Evolutionary conservation across 331 rosid species (phyloP).

Genomic region (Telfairia occidentalis): DNA sequence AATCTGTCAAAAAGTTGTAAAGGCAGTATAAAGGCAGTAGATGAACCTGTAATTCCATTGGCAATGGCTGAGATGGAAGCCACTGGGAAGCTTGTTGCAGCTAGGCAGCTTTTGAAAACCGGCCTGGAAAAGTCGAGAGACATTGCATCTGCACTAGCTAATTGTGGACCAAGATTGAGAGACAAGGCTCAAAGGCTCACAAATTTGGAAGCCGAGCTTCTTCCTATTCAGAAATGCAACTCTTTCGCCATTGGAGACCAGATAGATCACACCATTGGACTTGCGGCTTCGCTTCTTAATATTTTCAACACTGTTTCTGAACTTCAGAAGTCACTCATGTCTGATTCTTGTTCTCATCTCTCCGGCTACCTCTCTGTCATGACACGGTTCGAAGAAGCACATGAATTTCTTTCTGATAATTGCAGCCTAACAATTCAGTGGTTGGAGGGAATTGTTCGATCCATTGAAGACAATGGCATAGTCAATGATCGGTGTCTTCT

Average conservation of each 20-base stretch:
- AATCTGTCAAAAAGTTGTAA: slow-evolving; percentile 6
- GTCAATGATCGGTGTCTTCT: slow-evolving; percentile 24
- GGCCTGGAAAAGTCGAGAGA: slow-evolving; percentile 43
- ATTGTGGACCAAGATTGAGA: slow-evolving; percentile 37
- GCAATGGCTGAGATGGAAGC: slow-evolving; percentile 33
- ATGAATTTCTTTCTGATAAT: slow-evolving; percentile 55
- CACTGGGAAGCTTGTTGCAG: slow-evolving; percentile 32
- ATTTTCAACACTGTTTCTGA: slow-evolving; percentile 42
- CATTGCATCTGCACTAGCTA: slow-evolving; percentile 32
- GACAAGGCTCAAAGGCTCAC: slow-evolving; percentile 27
- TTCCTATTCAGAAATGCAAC: slow-evolving; percentile 18
- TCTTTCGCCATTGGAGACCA: slow-evolving; percentile 27
- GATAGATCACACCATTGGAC: slow-evolving; percentile 46
- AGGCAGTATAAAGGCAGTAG: slow-evolving; percentile 18
- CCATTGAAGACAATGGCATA: slow-evolving; percentile 27
- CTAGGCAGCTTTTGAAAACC: slow-evolving; percentile 35
- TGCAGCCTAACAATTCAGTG: slow-evolving; percentile 50
- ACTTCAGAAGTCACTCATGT: slow-evolving; percentile 39
- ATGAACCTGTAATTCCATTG: slow-evolving; percentile 12
- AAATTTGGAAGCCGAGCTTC: slow-evolving; percentile 35
- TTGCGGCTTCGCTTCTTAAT: slow-evolving; percentile 46
- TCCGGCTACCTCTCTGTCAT: slow-evolving; percentile 31
- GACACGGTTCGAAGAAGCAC: slow-evolving; percentile 57
- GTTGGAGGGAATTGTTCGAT: slow-evolving; percentile 44
- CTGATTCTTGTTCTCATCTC: slow-evolving; percentile 35